Conservation (phyloP, 2,329 filamentous ascomycete genomes). For the Falciphora oryzae region DNA sequence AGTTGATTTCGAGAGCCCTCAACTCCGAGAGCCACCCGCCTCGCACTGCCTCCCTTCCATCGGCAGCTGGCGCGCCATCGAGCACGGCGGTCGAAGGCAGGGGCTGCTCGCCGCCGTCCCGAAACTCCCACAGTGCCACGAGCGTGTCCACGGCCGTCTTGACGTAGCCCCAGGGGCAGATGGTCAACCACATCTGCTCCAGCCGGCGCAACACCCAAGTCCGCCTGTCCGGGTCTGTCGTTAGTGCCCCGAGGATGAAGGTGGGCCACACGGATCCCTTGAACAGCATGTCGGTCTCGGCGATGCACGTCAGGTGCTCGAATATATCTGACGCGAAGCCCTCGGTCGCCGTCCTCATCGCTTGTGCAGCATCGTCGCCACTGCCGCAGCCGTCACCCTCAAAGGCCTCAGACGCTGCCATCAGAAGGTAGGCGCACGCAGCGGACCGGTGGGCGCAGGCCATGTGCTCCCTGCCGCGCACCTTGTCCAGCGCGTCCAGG, state of each 20-base stretch:
- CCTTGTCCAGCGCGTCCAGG: constrained; percentile 36
- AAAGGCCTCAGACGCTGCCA: constrained; percentile 21
- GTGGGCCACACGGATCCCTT: constrained; percentile 53
- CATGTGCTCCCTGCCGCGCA: constrained; percentile 73
- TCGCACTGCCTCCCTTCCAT: constrained; percentile 19
- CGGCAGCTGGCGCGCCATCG: not conserved
- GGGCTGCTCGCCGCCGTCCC: constrained; percentile 22
- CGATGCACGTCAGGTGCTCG: constrained; percentile 39
- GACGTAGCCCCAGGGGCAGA: constrained; percentile 42
- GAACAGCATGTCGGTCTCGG: constrained; percentile 43
- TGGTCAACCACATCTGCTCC: constrained; percentile 10
- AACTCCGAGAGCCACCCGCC: constrained; percentile 36
- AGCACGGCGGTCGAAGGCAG: constrained; percentile 12
- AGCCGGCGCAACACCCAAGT: constrained; percentile 44
- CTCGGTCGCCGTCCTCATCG: constrained; percentile 24
- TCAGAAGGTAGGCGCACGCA: constrained; percentile 40
- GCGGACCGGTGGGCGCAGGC: constrained; percentile 57
- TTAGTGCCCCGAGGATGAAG: constrained; percentile 50
- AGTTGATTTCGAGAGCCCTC: constrained; percentile 35
- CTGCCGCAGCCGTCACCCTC: constrained; percentile 6
- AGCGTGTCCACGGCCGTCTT: constrained; percentile 41
- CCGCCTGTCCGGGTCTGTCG: constrained; percentile 34
- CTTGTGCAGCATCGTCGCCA: too few species aligned
- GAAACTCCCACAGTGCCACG: constrained; percentile 34
- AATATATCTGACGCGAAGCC: constrained; percentile 40